Evolutionary conservation across 441 rosid species (phyloP).

Genomic region (Gossypium schwendimanii): DNA sequence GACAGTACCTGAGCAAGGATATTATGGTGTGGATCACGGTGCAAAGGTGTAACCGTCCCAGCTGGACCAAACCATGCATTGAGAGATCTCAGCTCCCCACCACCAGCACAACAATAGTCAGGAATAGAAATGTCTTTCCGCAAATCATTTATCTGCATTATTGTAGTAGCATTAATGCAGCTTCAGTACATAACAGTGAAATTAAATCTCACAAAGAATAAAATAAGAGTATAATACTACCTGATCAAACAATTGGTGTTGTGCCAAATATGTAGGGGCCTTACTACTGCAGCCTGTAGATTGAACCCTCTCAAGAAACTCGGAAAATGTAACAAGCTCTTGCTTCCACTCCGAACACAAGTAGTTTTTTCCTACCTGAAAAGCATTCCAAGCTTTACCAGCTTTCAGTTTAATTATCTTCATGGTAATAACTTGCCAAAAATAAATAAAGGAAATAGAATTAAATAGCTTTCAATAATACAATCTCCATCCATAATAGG

Average conservation of each 20-base stretch:
- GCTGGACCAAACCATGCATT: constrained; percentile 98
- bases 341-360: constrained; percentile 91
- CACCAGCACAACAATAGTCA: constrained; percentile 87
- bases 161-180: neutral
- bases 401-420: constrained; percentile 28
- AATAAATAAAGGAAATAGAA: neutral
- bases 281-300: constrained; percentile 33
- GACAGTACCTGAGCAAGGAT: constrained; percentile 74
- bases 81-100: constrained; percentile 74
- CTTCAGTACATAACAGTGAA: constrained; percentile 8
- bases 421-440: neutral
- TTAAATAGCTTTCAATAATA: neutral
- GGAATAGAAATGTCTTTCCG: constrained; percentile 76
- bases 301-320: constrained; percentile 76
- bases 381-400: constrained; percentile 47
- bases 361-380: constrained; percentile 93
- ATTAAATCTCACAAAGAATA: neutral
- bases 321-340: constrained; percentile 82
- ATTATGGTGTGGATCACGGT: constrained; percentile 97
- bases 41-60: constrained; percentile 90
- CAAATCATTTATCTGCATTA: constrained; percentile 70
- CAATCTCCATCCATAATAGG: neutral
- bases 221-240: constrained; percentile 20
- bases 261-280: constrained; percentile 79
- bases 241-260: constrained; percentile 97